Evolutionary conservation across 75 land plant genomes (phyloP).

Genomic region (Sequoia sempervirens): DNA sequence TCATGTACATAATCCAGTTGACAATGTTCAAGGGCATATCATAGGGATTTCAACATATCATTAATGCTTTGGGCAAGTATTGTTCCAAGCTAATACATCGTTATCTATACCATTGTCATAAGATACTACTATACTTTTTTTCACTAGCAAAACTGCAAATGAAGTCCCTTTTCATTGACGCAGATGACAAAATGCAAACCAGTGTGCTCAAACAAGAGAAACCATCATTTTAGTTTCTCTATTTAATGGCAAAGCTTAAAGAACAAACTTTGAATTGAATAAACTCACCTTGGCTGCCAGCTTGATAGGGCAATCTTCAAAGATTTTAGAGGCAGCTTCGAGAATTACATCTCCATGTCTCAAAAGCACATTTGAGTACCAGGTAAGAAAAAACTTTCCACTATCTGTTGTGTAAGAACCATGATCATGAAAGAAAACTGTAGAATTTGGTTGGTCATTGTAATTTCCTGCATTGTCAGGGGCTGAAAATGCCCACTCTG

Average conservation of each 20-base stretch:
- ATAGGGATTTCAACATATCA: neutral
- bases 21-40: neutral
- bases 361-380: conserved; percentile 72
- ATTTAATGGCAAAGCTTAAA: neutral
- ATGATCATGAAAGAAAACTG: conserved; percentile 49
- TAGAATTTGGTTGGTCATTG: neutral
- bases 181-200: neutral
- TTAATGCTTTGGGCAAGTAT: neutral
- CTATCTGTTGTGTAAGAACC: conserved; percentile 47
- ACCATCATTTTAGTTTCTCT: neutral
- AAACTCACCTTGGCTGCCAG: conserved; percentile 62
- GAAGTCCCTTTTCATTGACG: neutral
- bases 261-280: neutral
- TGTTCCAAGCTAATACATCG: too few relatives aligned
- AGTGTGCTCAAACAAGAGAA: neutral
- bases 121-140: neutral
- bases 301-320: conserved; percentile 44
- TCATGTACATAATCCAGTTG: neutral
- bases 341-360: conserved; percentile 73
- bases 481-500: too few relatives aligned
- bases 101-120: neutral
- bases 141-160: neutral
- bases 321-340: conserved; percentile 49
- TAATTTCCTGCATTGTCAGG: too few relatives aligned
- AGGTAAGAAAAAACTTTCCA: conserved; percentile 70